Base-by-base conservation (phyloP, 2,329 filamentous ascomycete species). In the Huntiella abstrusa region DNA sequence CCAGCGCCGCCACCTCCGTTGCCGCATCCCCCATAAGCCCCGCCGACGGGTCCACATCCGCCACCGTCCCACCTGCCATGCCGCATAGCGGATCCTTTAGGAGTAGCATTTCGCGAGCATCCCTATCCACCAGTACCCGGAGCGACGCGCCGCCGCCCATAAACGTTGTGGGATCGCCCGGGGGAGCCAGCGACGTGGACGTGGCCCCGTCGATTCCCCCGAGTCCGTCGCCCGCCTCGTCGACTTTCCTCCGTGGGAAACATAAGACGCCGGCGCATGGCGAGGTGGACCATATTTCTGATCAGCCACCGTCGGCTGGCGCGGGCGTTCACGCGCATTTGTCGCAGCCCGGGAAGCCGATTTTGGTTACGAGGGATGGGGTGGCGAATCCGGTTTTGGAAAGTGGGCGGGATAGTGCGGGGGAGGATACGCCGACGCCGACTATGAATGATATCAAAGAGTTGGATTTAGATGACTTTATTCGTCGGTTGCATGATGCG, bases 401-500 rank as follows among this genome's bases (percentile, higher is more conserved):
- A 6, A 55, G 70, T 33, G 67, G 71, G 47, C 62, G 66, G 5
- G 60, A 63, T 22, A 61, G 58, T 50, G 47, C 53, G 11, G 37
- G 39, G n/a, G 41, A 51, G 32, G 45, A 49, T 40, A 67, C 64
- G 46, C 22, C 22, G 1, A 28, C 22, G 22, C 82, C 94, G 62
- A 82, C 83, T 52, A 92, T 96, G 71, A 77, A 82, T 47, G 84
- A 92, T 16, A 75, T 96, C 57, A 94, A 94, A 61, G 77, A 87
- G 33, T 83, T 91, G 54, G 91, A 98, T 59, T 69, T 98, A 28
- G 91, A 98, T 58, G 91, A 98, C 58, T 95, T 93, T 70, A 98
- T 98, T 59, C 86, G 87, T 56, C 78, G 91, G 38, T 73, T 98
- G 38, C 68, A 98, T 46, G 91, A 98, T 61, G 88, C 91, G 7